Conservation (phyloP, 139 green algal genomes). For the Desmodesmus armatus region DNA sequence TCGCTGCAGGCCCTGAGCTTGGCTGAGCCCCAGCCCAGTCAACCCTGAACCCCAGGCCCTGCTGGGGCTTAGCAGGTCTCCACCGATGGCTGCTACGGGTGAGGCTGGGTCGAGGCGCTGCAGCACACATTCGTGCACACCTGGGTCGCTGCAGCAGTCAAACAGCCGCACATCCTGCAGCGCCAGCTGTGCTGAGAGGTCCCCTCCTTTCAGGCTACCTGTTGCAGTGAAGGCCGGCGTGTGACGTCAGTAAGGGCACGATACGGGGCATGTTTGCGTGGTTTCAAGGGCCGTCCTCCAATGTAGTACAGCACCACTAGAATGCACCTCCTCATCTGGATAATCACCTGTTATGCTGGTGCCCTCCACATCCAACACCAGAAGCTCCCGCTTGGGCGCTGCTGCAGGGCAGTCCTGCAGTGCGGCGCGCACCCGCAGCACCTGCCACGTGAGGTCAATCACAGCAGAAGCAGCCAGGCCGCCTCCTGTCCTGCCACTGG, state of each 20-base stretch:
- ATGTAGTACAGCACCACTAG: too few species aligned
- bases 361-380: slow-evolving; percentile 7
- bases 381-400: not conserved
- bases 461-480: not conserved
- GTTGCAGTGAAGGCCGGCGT: too few species aligned
- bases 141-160: slow-evolving; percentile 51
- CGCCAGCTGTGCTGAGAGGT: slow-evolving; percentile 2
- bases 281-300: too few species aligned
- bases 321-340: too few species aligned
- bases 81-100: not conserved
- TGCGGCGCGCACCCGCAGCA: slow-evolving; percentile 12
- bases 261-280: too few species aligned
- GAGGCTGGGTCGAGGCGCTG: not conserved
- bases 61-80: not conserved
- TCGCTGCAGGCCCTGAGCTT: not conserved
- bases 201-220: not conserved
- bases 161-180: slow-evolving; percentile 27
- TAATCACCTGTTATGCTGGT: not conserved
- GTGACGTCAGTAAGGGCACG: too few species aligned
- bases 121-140: slow-evolving; percentile 51
- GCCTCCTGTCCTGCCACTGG: not conserved
- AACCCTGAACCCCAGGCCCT: not conserved
- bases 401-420: slow-evolving; percentile 5
- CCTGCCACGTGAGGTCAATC: slow-evolving; percentile 1
- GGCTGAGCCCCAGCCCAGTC: not conserved